Evolutionary conservation across 371 early-diverging fungal genomes (phyloP).

Genomic region (Syncephalastrum contaminatum): DNA sequence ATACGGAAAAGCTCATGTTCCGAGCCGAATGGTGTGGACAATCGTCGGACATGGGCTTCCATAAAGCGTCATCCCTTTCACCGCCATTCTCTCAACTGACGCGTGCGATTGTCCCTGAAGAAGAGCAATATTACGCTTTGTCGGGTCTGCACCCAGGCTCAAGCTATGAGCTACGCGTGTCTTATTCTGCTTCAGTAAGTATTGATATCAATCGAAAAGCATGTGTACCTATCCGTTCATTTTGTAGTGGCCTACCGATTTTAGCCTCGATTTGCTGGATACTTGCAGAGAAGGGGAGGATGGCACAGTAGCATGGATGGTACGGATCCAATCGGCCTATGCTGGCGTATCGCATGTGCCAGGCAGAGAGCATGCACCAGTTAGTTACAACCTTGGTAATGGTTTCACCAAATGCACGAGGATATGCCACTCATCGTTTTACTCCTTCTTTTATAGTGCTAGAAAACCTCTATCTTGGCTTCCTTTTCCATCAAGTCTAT

Average conservation of each 20-base stretch:
- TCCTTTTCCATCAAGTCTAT: constrained; percentile 35
- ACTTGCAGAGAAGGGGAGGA: constrained; percentile 8
- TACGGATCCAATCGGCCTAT: constrained; percentile 23
- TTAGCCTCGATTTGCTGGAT: constrained; percentile 16
- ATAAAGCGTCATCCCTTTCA: background rate
- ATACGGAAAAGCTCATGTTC: constrained; percentile 47
- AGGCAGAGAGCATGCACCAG: constrained; percentile 18
- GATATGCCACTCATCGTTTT: background rate
- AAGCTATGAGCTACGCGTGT: constrained; percentile 37
- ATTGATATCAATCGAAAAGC: background rate
- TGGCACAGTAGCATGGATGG: constrained; percentile 3
- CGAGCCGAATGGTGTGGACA: constrained; percentile 3
- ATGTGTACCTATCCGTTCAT: background rate
- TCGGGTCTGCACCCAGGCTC: constrained; percentile 11
- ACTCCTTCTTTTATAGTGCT: constrained; percentile 17
- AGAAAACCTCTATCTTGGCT: constrained; percentile 26
- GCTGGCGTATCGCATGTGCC: constrained; percentile 33
- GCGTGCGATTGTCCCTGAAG: constrained; percentile 3
- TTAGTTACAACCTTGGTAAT: constrained; percentile 36
- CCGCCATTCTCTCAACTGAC: background rate
- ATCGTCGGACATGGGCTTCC: background rate
- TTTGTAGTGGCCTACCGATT: constrained; percentile 39
- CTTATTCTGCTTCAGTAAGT: constrained; percentile 45
- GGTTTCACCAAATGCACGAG: too few species aligned
- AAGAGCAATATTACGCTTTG: constrained; percentile 20